A percentile compares a stretch with the other conserved stretches of the same genome.
These are phyloP conservation scores for Setomelanomma holmii DNA, from an alignment of 2,329 filamentous ascomycete species.

Conservation along the genomic window DNA sequence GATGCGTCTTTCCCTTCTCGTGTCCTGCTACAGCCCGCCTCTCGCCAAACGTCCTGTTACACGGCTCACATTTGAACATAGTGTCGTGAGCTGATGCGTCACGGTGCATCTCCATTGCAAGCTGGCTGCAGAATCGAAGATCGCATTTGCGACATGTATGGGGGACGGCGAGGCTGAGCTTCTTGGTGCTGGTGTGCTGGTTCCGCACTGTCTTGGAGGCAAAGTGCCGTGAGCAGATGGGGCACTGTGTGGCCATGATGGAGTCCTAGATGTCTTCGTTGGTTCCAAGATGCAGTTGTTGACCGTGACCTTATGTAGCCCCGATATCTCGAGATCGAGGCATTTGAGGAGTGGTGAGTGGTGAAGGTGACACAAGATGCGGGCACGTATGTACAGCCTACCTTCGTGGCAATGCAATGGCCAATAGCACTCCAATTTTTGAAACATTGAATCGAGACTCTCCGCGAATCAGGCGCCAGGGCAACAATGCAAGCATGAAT, in stretches of 20 bases:
- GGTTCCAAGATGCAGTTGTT: too few relatives aligned
- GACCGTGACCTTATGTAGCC: too few relatives aligned
- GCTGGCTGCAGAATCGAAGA: neutral
- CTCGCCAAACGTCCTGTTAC: neutral
- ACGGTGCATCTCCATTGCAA: neutral
- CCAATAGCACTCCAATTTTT: too few relatives aligned
- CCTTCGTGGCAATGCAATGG: too few relatives aligned
- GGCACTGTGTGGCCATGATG: neutral
- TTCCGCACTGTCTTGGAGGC: neutral
- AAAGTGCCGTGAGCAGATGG: neutral
- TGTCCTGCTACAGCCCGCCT: neutral
- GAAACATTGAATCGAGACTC: too few relatives aligned
- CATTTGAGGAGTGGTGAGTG: too few relatives aligned
- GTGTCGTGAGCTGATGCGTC: neutral
- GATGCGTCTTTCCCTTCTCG: neutral
- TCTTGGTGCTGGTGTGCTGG: neutral
- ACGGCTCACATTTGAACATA: neutral
- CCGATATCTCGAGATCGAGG: too few relatives aligned
- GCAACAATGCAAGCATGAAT: too few relatives aligned
- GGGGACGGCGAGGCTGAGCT: neutral
- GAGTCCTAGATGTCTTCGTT: too few relatives aligned
- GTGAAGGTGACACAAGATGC: too few relatives aligned
- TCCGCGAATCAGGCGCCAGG: too few relatives aligned
- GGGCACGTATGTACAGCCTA: too few relatives aligned
- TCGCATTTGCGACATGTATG: neutral